Evolutionary conservation across 2,329 filamentous ascomycete genomes (phyloP), one percentile per base, ranked within the genome.

Genomic region (Fusarium tjaetaba): DNA sequence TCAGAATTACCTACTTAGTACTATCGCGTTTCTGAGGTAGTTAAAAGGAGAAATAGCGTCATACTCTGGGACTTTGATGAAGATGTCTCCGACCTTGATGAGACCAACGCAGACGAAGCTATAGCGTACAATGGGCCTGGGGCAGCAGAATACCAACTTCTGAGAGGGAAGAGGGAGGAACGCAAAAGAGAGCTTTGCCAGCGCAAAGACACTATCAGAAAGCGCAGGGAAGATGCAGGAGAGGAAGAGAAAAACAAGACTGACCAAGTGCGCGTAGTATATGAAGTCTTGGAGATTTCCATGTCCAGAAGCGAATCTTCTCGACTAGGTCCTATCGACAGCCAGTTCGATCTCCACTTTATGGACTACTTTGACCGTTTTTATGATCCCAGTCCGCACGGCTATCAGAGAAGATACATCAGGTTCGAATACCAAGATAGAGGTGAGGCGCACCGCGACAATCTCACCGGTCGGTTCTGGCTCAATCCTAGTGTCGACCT

Each of bases 11-110:
- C 43, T 3, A 5, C 28, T 4, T 69, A 43, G 57, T 64, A 69
- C 5, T 24, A 46, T 15, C 57, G 49, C 2, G 22, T 56, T 5
- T 24, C 43, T 16, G 13, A 14, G 28, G 42, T 10, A 2, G 24
- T 28, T 2, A 4, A 22, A 11, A 45, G n/a, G 4, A 36, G 36
- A 13, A 24, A 22, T 7, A 26, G 36, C 0, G 24, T 43, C 0
- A 24, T 70, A 8, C 24, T 48, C 4, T 65, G 41, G 46, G 38
- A 22, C 2, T 70, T 70, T 7, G 58, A 70, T 22, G 11, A 48
- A 32, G 65, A 69, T 15, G 49, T 70, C 7, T 53, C 58, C 2
- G 51, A 58, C n/a, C 28, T 70, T 7, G 65, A 70, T 14, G 45
- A 58, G 16, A 16, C 24, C 3, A 36, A 1, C 1, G 11, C 13